Conservation (phyloP, 2,329 filamentous ascomycete species). For the Lachnellula arida region DNA sequence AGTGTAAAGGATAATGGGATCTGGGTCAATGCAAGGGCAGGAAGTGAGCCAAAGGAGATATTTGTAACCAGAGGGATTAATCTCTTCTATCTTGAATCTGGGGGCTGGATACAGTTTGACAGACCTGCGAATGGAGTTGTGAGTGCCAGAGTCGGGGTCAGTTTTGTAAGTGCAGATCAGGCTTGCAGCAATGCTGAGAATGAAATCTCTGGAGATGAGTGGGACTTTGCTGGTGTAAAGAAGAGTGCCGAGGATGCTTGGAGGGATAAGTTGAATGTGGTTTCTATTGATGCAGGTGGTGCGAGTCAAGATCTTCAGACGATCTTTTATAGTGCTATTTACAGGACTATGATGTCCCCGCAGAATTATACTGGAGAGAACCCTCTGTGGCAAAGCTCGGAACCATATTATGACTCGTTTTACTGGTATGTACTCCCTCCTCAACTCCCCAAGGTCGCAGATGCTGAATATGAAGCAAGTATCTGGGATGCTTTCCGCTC, state of each 20-base stretch:
- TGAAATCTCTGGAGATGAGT: conserved; percentile 56
- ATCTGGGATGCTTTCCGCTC: conserved; percentile 70
- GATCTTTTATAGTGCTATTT: conserved; percentile 68
- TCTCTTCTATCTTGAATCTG: conserved; percentile 10
- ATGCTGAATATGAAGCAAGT: conserved; percentile 35
- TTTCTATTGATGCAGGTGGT: conserved; percentile 48
- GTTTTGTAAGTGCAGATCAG: conserved; percentile 61
- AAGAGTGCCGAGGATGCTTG: conserved; percentile 51
- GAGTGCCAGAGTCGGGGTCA: conserved; percentile 61
- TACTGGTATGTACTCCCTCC: conserved; percentile 39
- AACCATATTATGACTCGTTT: conserved; percentile 72
- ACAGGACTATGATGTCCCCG: conserved; percentile 64
- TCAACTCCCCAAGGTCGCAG: neutral
- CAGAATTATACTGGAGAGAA: conserved; percentile 74
- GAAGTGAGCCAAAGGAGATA: conserved; percentile 41
- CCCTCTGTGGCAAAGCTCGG: conserved; percentile 58
- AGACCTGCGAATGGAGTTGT: conserved; percentile 45
- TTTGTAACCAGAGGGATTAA: conserved; percentile 49
- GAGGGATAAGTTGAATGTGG: conserved; percentile 55
- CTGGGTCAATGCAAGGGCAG: conserved; percentile 54
- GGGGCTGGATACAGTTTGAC: conserved; percentile 49
- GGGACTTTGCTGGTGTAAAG: conserved; percentile 54
- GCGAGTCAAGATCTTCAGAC: conserved; percentile 50
- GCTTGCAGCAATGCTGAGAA: conserved; percentile 63
- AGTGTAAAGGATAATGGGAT: conserved; percentile 56